Base-by-base conservation (phyloP, 1,284 basidiomycete species). In the Moesziomyces sp. region DNA sequence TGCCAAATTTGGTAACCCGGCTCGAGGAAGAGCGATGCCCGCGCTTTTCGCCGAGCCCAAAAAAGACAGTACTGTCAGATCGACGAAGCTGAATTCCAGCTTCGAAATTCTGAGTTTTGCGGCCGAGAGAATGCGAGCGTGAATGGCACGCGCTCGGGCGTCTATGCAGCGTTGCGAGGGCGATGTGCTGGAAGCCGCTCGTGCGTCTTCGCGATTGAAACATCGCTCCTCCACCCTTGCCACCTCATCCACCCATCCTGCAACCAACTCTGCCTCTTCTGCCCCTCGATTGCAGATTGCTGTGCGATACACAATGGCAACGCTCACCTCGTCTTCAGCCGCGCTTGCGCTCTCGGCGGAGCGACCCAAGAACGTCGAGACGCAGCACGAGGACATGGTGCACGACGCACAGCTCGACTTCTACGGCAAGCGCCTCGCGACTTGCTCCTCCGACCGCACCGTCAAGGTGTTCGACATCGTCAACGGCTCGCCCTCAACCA, bases 341-440 rank as follows among this genome's bases (percentile, higher is more conserved):
- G 61, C 61, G 35, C 61, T 74, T 4, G 60, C 71, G 58, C 65
- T 74, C 51, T 74, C 71, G 35, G 62, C 72, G 28, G 72, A 74
- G 56, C 63, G 63, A 24, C 62, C 78, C 16, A 79, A 79, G 58
- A 76, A 70, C 53, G 77, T 83, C 53, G 82, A 83, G 45, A 83
- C 82, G 2, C 75, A 74, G 43, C 82, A 83, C 59, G 81, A 83
- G 58, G 82, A 83, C 49, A 83, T 81, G 73, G 78, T 83, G 16
- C 96, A 99, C 85, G 96, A 99, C 85, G 95, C 96, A 24, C 96
- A 98, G 84, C 88, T 99, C 48, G 96, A 99, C 86, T 98, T 96
- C 87, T 97, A 97, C 82, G 95, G 94, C 54, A 96, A 95, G 86
- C 89, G 94, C 49, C 89, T 99, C 3, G 96, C 96, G 5, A 99